Evolutionary conservation across 148 eudicot genomes (phyloP), one percentile per base, ranked within the genome.

Genomic region (Rhododendron ovatum): DNA sequence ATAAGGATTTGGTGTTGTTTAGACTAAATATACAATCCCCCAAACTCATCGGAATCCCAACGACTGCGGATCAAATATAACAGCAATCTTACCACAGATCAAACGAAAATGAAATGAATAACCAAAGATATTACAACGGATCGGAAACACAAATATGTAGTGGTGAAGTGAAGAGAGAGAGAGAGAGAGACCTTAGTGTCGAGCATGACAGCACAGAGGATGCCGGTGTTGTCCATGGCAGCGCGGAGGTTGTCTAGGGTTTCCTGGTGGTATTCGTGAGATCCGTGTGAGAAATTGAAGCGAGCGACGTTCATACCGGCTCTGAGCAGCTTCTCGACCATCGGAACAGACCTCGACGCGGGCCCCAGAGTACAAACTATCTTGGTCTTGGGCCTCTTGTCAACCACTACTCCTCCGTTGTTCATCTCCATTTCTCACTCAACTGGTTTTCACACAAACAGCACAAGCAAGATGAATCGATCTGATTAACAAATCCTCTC

Each of bases 261-360:
- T 85, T 91, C 91, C 88, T 91, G 90, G 43, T 91, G 93, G 80
- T 91, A 91, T 26, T 89, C 93, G 77, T 88, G 91, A 4, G 91
- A 89, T 6, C 93, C 93, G 17, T 91, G 93, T 1, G 93, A 91
- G 89, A 91, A 91, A 67, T 91, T 91, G 88, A 91, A 91, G 9
- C 93, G 85, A 26, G 93, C 93, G 1, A 91, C 93, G 86, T 91
- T 91, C 93, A 91, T 91, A 6, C 93, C 93, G 1, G 93, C 93
- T 41, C 69, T 83, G 20, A 91, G 86, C 12, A 91, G 86, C 88
- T 91, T 91, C 88, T 89, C 93, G 0, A 78, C 48, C 93, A 89
- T 91, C 18, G 87, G 80, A 7, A 91, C 90, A 2, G 93, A 91
- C 76, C 93, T 84, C 13, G 91, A 91, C 0, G 93, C 91, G 2